Evolutionary conservation across 2,329 filamentous ascomycete genomes (phyloP), one percentile per base, ranked within the genome.

Genomic region (Botrytis porri): DNA sequence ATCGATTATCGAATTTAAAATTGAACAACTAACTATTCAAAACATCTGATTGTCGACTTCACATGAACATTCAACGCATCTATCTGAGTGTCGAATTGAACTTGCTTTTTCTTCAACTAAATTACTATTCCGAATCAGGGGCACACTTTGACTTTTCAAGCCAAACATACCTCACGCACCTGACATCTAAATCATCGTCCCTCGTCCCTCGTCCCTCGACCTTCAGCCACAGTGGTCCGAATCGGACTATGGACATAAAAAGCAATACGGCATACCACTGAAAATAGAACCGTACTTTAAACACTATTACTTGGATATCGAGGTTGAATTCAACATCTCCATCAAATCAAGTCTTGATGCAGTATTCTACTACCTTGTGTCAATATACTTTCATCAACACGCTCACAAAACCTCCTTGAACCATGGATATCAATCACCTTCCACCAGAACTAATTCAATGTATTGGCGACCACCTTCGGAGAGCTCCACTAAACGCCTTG

Each of bases 381-480:
- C 64, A 51, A 54, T 54, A 66, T 39, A 25, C 35, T 39, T 54
- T 29, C 32, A 66, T 54, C 64, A 54, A 67, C 29, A 41, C 32
- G 12, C n/a, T 29, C 39, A 54, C 69, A 8, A 63, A 32, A 32
- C 43, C 69, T n/a, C 35, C 54, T 43, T 69, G 54, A 69, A 20
- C 10, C 59, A 71, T 71, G 69, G 63, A 61, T 22, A 29, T 72
- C 39, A 61, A 59, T 69, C 48, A 72, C 2, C 62, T 72, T 37
- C 70, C 70, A 43, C 70, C 70, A 45, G 70, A 72, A 69, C 14
- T 72, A 8, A 63, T 72, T 35, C 70, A 37, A 41, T 72, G 63
- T 41, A 60, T 72, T 29, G 70, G 39, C 14, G 63, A 72, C n/a
- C 29, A 29, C 37, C 61, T 72, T 29, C 51, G 65, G 41, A 48